Conservation (phyloP, 768 basidiomycete species). For the Russula sp. region DNA sequence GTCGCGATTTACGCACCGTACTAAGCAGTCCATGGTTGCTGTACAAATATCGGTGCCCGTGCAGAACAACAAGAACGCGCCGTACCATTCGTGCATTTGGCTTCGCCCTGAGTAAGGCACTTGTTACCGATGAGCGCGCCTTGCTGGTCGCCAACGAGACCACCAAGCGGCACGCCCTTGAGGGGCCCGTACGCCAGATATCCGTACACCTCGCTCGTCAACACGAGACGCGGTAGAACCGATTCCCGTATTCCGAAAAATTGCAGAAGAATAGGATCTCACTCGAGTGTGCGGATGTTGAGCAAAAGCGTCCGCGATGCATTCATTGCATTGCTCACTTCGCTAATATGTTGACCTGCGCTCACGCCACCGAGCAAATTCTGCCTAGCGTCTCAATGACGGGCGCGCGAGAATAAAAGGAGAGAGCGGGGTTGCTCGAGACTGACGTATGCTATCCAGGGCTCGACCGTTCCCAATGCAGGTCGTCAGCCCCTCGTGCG, state of each 20-base stretch:
- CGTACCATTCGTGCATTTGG: conserved; percentile 99
- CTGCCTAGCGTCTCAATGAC: conserved; percentile 39
- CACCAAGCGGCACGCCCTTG: conserved; percentile 79
- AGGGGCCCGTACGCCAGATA: conserved; percentile 63
- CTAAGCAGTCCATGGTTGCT: conserved; percentile 86
- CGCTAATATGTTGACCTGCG: conserved; percentile 75
- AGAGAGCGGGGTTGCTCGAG: neutral
- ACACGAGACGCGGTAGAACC: conserved; percentile 83
- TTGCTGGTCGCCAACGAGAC: conserved; percentile 97
- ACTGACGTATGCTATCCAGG: conserved; percentile 86
- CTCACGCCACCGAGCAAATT: conserved; percentile 79
- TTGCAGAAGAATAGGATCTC: conserved; percentile 77
- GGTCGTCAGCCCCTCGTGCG: conserved; percentile 76
- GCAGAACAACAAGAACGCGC: conserved; percentile 94
- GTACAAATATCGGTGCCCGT: conserved; percentile 82
- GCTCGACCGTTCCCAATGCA: conserved; percentile 96
- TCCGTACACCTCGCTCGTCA: conserved; percentile 92
- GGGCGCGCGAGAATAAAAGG: neutral
- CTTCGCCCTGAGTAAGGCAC: conserved; percentile 85
- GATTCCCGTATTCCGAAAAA: conserved; percentile 85
- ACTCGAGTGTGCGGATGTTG: conserved; percentile 74
- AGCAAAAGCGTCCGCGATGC: conserved; percentile 94
- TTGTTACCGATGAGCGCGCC: conserved; percentile 96
- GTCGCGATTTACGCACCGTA: conserved; percentile 53
- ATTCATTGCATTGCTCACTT: conserved; percentile 94